A percentile compares a stretch with the other conserved stretches of the same genome.
Evolutionary conservation across 257 asterid genomes (phyloP).

Genomic region (Linaria vulgaris): DNA sequence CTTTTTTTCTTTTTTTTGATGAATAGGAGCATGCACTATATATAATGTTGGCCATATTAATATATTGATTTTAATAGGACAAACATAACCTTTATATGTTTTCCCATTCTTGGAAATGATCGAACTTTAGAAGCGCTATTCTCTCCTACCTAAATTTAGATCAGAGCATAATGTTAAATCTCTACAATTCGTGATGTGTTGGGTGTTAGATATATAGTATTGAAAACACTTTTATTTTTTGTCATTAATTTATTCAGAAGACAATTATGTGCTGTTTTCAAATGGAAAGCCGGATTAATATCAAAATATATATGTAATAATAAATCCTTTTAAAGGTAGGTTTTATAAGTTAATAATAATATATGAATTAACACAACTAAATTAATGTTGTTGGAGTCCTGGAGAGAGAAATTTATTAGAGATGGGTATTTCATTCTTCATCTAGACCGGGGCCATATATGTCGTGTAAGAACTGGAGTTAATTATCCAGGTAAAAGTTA

Average conservation of each 20-base stretch:
- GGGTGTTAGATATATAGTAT: no score
- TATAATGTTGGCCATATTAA: slow-evolving; percentile 5
- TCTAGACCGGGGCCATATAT: background rate
- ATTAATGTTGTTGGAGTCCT: background rate
- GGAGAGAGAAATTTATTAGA: background rate
- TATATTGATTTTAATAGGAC: slow-evolving; percentile 26
- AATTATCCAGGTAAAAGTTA: slow-evolving; percentile 12
- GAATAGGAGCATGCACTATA: no score
- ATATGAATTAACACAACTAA: no score
- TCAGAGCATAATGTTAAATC: background rate
- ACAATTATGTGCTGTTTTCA: no score
- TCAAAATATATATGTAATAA: no score
- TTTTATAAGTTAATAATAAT: no score
- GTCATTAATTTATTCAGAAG: no score
- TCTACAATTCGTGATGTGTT: background rate
- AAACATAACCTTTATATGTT: slow-evolving; percentile 23
- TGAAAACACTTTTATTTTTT: no score
- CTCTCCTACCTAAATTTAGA: background rate
- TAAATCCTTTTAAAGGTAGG: no score
- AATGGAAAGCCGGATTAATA: no score
- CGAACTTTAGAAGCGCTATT: background rate
- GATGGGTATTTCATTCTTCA: background rate
- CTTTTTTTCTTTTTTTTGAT: no score
- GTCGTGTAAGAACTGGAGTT: background rate
- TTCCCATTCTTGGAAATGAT: slow-evolving; percentile 2